Evolutionary conservation across 2,329 filamentous ascomycete species (phyloP).

Genomic region (Exserohilum rostratum): DNA sequence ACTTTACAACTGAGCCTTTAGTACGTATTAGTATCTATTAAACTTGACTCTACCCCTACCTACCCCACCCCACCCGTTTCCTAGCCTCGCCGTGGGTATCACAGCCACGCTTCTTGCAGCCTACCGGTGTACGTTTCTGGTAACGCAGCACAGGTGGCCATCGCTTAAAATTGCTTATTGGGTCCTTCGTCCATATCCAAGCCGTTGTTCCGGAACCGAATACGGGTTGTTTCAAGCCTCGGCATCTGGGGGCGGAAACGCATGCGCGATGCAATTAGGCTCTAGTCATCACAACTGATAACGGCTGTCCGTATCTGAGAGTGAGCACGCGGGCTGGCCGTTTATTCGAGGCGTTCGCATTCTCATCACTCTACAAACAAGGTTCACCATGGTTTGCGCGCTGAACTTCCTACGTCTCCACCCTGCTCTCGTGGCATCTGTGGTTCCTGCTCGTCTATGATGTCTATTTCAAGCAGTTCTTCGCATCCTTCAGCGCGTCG

Average conservation of each 20-base stretch:
- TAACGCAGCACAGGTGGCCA: background rate
- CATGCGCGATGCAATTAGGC: slow-evolving; percentile 1
- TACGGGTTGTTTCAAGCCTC: background rate
- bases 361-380: background rate
- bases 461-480: slow-evolving; percentile 9
- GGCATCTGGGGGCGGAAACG: slow-evolving; percentile 1
- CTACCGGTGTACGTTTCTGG: slow-evolving; percentile 3
- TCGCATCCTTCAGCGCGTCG: slow-evolving; percentile 6
- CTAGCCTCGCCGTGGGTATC: background rate
- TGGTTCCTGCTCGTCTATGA: slow-evolving; percentile 6
- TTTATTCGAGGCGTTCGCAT: background rate
- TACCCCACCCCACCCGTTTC: too few relatives aligned
- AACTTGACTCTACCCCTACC: too few relatives aligned
- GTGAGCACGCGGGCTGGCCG: slow-evolving; percentile 1
- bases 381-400: background rate
- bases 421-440: slow-evolving; percentile 1
- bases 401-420: background rate
- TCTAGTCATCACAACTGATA: slow-evolving; percentile 7
- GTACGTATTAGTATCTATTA: too few relatives aligned
- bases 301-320: background rate
- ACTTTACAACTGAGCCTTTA: too few relatives aligned
- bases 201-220: background rate
- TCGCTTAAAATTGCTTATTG: slow-evolving; percentile 2
- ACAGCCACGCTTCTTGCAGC: slow-evolving; percentile 6
- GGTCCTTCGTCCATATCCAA: background rate